phyloP scores from a whole-genome alignment of 768 basidiomycete genomes.

The Hortiboletus campestris region DNA sequence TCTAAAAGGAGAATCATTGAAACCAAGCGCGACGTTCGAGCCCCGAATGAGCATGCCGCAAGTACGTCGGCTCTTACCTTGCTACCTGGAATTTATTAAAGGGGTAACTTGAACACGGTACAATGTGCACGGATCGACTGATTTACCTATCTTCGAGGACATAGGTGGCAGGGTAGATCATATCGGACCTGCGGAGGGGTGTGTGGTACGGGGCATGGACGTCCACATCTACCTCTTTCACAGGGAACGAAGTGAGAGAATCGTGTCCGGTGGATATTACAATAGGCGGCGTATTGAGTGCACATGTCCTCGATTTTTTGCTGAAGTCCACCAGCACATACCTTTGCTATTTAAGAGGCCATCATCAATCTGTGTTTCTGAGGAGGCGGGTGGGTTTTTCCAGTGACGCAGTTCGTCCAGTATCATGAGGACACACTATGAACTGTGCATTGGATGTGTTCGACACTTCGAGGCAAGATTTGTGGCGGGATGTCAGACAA shows the following conservation, averaged over 20 bases:
- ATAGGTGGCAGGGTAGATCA: conserved; percentile 10
- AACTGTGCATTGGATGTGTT: not conserved
- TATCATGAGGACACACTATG: not conserved
- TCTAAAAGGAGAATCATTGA: not conserved
- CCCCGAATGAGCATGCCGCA: not conserved
- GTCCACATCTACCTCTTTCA: not conserved
- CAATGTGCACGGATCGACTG: not conserved
- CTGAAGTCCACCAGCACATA: conserved; percentile 9
- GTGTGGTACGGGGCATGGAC: not conserved
- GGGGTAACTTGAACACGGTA: not conserved
- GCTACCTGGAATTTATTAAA: not conserved
- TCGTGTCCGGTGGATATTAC: not conserved
- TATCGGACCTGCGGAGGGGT: not conserved
- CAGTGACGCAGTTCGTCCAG: conserved; percentile 9
- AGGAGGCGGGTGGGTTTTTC: too few relatives aligned
- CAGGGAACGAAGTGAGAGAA: conserved; percentile 6
- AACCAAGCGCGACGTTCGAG: not conserved
- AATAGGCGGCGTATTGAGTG: conserved; percentile 1
- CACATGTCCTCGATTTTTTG: conserved; percentile 19
- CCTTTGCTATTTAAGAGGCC: conserved; percentile 17
- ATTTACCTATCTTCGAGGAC: conserved; percentile 5
- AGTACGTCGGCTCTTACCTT: not conserved
- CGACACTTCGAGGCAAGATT: conserved; percentile 11
- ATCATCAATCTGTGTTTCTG: conserved; percentile 5
- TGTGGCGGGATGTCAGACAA: conserved; percentile 21